Percentiles rank a stretch among this genome's conserved stretches.
Evolutionary conservation across 2,329 filamentous ascomycete genomes (phyloP).

Genomic region (Ciborinia camelliae): DNA sequence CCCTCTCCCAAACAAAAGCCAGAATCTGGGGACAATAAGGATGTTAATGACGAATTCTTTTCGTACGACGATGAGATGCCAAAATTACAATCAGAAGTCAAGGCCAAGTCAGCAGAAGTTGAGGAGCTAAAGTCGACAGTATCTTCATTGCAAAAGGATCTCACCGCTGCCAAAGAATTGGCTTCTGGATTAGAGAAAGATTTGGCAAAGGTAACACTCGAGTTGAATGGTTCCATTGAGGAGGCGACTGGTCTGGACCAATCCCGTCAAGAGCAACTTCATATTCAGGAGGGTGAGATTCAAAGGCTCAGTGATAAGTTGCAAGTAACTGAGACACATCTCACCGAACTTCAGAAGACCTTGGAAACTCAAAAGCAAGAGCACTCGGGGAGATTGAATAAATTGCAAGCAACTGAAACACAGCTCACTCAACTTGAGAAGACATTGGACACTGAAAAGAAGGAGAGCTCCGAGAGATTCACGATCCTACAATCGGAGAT

Average conservation of each 20-base stretch:
- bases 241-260: slow-evolving; percentile 49
- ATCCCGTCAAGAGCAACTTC: slow-evolving; percentile 26
- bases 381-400: not conserved
- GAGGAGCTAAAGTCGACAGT: slow-evolving; percentile 68
- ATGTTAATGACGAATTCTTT: slow-evolving; percentile 70
- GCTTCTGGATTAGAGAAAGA: slow-evolving; percentile 58
- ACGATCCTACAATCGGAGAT: slow-evolving; percentile 26
- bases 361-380: slow-evolving; percentile 30
- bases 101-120: slow-evolving; percentile 67
- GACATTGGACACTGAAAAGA: slow-evolving; percentile 25
- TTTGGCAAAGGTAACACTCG: slow-evolving; percentile 42
- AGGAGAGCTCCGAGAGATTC: slow-evolving; percentile 25
- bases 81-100: slow-evolving; percentile 71
- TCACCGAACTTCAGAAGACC: slow-evolving; percentile 27
- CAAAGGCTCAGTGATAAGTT: slow-evolving; percentile 32
- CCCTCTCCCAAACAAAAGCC: slow-evolving; percentile 49
- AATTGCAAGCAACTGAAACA: slow-evolving; percentile 21
- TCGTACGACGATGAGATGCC: slow-evolving; percentile 88
- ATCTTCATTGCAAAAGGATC: slow-evolving; percentile 62
- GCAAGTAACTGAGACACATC: slow-evolving; percentile 28
- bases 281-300: slow-evolving; percentile 32
- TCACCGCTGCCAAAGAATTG: slow-evolving; percentile 69
- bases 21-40: slow-evolving; percentile 39
- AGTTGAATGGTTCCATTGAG: slow-evolving; percentile 64
- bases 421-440: slow-evolving; percentile 27